A percentile compares a stretch with the other conserved stretches of the same genome.
Conservation (phyloP, 441 rosid species). For the Erysimum cheiri region DNA sequence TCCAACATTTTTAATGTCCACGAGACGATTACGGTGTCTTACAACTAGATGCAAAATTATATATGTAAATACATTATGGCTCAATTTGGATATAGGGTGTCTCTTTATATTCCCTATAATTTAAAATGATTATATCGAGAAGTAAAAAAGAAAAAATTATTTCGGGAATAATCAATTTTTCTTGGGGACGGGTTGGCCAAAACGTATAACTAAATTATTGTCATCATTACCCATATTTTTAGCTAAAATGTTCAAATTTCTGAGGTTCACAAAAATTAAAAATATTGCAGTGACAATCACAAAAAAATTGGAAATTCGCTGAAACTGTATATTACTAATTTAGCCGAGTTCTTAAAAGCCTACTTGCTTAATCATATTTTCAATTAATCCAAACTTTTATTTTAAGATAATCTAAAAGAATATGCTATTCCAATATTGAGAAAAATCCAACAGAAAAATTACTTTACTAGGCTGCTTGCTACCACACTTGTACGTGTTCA, state of each 20-base stretch:
- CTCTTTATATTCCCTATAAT: not conserved
- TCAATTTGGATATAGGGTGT: not conserved
- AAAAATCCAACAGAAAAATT: conserved; percentile 7
- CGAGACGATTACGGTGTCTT: not conserved
- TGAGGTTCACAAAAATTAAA: not conserved
- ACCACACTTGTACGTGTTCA: conserved; percentile 1
- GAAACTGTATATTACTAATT: not conserved
- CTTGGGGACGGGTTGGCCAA: no score
- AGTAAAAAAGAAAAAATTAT: no score
- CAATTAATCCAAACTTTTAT: no score
- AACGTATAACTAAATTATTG: no score
- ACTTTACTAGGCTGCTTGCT: not conserved
- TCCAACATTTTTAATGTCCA: no score
- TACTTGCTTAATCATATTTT: not conserved
- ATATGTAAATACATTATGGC: not conserved
- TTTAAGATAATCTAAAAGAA: not conserved
- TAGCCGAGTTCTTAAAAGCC: not conserved
- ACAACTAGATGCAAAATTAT: not conserved
- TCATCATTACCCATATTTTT: no score
- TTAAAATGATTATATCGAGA: no score
- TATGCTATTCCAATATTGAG: not conserved
- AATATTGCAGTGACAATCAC: not conserved
- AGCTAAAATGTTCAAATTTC: not conserved
- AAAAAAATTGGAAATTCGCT: not conserved
- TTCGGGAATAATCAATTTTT: no score